Evolutionary conservation across 257 asterid species (phyloP).

Genomic region (Pogostemon cablin): DNA sequence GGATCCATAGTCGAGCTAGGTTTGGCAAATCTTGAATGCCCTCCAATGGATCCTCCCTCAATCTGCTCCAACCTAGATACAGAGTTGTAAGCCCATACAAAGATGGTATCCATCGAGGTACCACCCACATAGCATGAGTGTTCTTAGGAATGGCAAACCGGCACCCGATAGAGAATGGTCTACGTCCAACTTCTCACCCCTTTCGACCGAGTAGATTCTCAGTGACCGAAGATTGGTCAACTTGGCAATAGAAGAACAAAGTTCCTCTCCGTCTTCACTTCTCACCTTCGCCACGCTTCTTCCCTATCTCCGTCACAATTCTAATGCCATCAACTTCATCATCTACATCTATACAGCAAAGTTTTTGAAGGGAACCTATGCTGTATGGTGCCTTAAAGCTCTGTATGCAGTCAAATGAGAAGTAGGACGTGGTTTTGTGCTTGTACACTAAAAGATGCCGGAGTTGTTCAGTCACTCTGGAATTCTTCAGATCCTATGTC

Average conservation of each 20-base stretch:
- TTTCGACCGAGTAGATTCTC: not conserved
- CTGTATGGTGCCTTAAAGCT: conserved; percentile 2
- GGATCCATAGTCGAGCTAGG: conserved; percentile 5
- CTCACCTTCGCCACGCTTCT: conserved; percentile 3
- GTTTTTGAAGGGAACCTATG: conserved; percentile 9
- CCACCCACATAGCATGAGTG: not conserved
- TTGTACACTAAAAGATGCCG: conserved; percentile 17
- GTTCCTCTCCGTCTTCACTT: conserved; percentile 10
- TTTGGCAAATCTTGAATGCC: conserved; percentile 8
- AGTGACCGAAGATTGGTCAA: not conserved
- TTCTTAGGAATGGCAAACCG: conserved; percentile 9
- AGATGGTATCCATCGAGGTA: conserved; percentile 15
- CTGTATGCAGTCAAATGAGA: conserved; percentile 5
- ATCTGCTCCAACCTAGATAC: conserved; percentile 4
- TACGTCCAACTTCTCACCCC: conserved; percentile 1
- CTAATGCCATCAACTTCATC: conserved; percentile 9
- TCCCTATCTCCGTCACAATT: conserved; percentile 12
- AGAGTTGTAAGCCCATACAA: conserved; percentile 10
- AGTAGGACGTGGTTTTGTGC: not conserved
- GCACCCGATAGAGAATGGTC: conserved; percentile 2
- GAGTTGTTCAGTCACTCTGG: not conserved
- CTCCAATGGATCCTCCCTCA: not conserved
- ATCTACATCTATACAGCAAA: conserved; percentile 13
- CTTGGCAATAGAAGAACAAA: conserved; percentile 11
- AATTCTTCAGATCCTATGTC: conserved; percentile 9